These are phyloP conservation scores for Ulota crispa DNA, from an alignment of 225 moss, liverwort and hornwort genomes.

Conservation along the genomic window DNA sequence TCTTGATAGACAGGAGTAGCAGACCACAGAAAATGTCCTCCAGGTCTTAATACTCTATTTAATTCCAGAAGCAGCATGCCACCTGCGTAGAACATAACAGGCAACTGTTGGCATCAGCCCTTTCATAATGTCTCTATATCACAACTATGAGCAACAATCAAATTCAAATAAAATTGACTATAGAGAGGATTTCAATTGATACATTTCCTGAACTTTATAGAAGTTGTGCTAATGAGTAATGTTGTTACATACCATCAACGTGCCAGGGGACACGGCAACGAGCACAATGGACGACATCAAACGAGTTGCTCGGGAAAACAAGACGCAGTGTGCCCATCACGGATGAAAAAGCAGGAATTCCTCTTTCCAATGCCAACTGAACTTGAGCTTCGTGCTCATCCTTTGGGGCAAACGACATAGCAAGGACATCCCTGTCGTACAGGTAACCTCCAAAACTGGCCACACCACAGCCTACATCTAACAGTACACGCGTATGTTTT, in stretches of 20 bases:
- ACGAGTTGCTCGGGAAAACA: slow-evolving; percentile 76
- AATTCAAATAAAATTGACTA: not conserved
- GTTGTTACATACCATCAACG: slow-evolving; percentile 49
- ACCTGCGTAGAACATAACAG: slow-evolving; percentile 30
- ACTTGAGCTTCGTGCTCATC: slow-evolving; percentile 97
- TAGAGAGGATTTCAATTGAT: too few relatives aligned
- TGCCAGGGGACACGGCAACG: slow-evolving; percentile 90
- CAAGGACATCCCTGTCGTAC: slow-evolving; percentile 76
- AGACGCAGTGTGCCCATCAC: slow-evolving; percentile 90
- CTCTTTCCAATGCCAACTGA: slow-evolving; percentile 84
- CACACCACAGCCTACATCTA: slow-evolving; percentile 95
- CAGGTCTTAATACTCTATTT: slow-evolving; percentile 78
- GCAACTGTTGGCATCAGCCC: not conserved
- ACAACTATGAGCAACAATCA: not conserved
- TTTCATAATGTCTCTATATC: not conserved
- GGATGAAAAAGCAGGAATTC: slow-evolving; percentile 75
- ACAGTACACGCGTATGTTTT: slow-evolving; percentile 65
- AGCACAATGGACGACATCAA: slow-evolving; percentile 86
- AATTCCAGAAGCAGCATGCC: slow-evolving; percentile 85
- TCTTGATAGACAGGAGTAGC: slow-evolving; percentile 90
- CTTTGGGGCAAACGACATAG: slow-evolving; percentile 95
- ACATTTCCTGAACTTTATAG: too few relatives aligned
- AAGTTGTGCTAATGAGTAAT: not conserved
- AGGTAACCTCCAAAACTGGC: slow-evolving; percentile 88
- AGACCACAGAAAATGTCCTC: slow-evolving; percentile 89